Conservation (phyloP, 2,329 filamentous ascomycete genomes). For the Xylogone sp. region DNA sequence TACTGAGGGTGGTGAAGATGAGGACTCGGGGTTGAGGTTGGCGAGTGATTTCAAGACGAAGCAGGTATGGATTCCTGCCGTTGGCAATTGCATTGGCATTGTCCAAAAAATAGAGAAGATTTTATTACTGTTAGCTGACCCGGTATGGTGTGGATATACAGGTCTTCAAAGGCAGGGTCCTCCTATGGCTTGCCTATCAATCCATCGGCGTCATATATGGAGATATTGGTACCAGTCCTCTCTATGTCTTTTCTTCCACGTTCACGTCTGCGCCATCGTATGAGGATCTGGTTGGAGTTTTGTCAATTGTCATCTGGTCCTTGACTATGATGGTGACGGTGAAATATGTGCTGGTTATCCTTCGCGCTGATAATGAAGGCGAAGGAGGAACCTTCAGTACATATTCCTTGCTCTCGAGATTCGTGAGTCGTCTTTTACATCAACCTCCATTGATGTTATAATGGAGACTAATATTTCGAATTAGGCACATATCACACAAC, state of each 20-base stretch:
- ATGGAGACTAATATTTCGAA: not conserved
- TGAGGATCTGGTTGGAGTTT: slow-evolving; percentile 55
- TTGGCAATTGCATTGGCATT: too few species aligned
- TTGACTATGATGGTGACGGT: slow-evolving; percentile 65
- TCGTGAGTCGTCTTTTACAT: slow-evolving; percentile 26
- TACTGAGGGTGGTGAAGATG: slow-evolving; percentile 4
- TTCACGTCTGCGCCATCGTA: slow-evolving; percentile 51
- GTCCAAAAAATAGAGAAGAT: not conserved
- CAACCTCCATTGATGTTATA: too few species aligned
- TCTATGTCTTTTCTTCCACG: slow-evolving; percentile 65
- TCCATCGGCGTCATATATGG: slow-evolving; percentile 64
- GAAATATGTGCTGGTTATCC: slow-evolving; percentile 64
- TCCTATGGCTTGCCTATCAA: slow-evolving; percentile 53
- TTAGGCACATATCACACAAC: slow-evolving; percentile 51
- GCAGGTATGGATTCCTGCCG: slow-evolving; percentile 9
- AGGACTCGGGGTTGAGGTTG: slow-evolving; percentile 8
- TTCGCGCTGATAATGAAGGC: slow-evolving; percentile 65
- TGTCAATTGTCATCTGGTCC: slow-evolving; percentile 66
- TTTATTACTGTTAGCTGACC: not conserved
- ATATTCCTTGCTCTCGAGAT: slow-evolving; percentile 60
- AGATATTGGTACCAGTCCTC: slow-evolving; percentile 61
- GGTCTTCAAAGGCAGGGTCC: slow-evolving; percentile 15
- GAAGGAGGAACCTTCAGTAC: slow-evolving; percentile 68
- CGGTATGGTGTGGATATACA: not conserved
- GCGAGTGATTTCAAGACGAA: slow-evolving; percentile 16